A percentile compares a stretch with the other conserved stretches of the same genome.
phyloP scores from a whole-genome alignment of 305 asterid species.

The Fraxinus sp. region DNA sequence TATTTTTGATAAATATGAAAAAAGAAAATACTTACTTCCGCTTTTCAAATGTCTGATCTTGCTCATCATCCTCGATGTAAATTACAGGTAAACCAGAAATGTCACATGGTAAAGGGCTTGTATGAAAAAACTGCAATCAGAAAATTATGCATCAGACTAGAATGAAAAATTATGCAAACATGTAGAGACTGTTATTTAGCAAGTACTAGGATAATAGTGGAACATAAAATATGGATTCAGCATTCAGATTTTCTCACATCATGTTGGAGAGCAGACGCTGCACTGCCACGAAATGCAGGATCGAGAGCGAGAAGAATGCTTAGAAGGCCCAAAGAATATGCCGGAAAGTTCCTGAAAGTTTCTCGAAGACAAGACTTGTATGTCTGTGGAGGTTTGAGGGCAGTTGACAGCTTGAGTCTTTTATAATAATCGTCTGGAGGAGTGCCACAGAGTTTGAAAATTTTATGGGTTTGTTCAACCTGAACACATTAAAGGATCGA shows the following conservation, averaged over 20 bases:
- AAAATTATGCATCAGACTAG: neutral
- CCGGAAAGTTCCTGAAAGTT: slow-evolving; percentile 56
- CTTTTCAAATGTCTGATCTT: slow-evolving; percentile 33
- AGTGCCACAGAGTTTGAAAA: slow-evolving; percentile 80
- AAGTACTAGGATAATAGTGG: neutral
- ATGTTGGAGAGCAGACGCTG: slow-evolving; percentile 57
- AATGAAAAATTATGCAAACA: neutral
- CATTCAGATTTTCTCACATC: slow-evolving; percentile 37
- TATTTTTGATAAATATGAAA: neutral
- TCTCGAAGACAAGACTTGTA: slow-evolving; percentile 57
- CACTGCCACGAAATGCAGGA: slow-evolving; percentile 58
- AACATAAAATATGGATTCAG: neutral
- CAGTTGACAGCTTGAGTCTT: slow-evolving; percentile 49
- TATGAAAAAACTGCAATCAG: slow-evolving; percentile 49
- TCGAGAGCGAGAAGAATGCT: slow-evolving; percentile 61
- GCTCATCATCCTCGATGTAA: slow-evolving; percentile 51
- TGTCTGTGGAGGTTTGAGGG: slow-evolving; percentile 71
- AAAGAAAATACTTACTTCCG: slow-evolving; percentile 42
- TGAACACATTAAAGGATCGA: slow-evolving; percentile 18
- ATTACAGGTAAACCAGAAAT: slow-evolving; percentile 65
- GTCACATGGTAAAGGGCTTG: slow-evolving; percentile 70
- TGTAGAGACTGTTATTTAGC: neutral
- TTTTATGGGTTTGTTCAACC: slow-evolving; percentile 82
- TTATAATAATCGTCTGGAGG: slow-evolving; percentile 66
- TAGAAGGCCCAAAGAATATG: slow-evolving; percentile 54